Conservation (phyloP, 2,329 filamentous ascomycete species). For the Fusarium mexicanum region DNA sequence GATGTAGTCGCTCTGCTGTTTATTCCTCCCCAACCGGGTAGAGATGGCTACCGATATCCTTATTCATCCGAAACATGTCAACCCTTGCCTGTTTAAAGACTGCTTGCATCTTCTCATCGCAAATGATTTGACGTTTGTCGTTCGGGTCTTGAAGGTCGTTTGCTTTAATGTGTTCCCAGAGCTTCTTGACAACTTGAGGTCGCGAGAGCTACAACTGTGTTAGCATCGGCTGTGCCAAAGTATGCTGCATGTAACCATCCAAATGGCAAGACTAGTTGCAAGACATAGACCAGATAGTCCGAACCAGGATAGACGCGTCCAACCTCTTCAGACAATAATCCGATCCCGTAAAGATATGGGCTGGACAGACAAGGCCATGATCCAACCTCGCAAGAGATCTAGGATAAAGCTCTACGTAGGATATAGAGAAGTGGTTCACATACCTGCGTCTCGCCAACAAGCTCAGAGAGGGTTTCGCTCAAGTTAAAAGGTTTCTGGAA, state of each 20-base stretch:
- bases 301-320: neutral
- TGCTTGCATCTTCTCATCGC: slow-evolving; percentile 89
- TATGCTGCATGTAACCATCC: neutral
- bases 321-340: neutral
- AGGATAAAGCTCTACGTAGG: neutral
- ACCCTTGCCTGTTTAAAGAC: slow-evolving; percentile 92
- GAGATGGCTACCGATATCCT: slow-evolving; percentile 88
- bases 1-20: neutral
- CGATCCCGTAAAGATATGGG: neutral
- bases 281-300: neutral
- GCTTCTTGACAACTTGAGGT: slow-evolving; percentile 93
- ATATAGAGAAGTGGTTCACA: slow-evolving; percentile 39
- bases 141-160: slow-evolving; percentile 88
- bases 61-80: slow-evolving; percentile 99
- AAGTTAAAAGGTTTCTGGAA: slow-evolving; percentile 90
- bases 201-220: slow-evolving; percentile 75
- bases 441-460: slow-evolving; percentile 76
- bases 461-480: slow-evolving; percentile 73
- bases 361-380: neutral
- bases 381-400: neutral
- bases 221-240: neutral
- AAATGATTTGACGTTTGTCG: slow-evolving; percentile 92
- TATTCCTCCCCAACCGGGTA: slow-evolving; percentile 76
- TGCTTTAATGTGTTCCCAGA: slow-evolving; percentile 94
- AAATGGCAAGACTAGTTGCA: neutral